Conservation (phyloP, 805 yeast genomes). For the Ogataea nakhonphanomensis region DNA sequence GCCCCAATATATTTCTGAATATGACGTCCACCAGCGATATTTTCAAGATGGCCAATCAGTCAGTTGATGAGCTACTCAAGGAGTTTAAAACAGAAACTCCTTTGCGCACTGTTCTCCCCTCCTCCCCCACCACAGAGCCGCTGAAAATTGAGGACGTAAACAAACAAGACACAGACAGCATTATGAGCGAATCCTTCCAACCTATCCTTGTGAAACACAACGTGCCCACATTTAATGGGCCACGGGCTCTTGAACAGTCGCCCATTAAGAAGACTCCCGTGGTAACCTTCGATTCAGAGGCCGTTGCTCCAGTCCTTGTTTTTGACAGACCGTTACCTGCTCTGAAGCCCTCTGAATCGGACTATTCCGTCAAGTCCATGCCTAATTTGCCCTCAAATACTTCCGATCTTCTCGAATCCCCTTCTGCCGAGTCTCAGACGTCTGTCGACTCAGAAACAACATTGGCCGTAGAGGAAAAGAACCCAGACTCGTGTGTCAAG, state of each 20-base stretch:
- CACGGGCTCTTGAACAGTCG: conserved; percentile 20
- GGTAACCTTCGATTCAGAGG: conserved; percentile 34
- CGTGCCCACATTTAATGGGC: conserved; percentile 30
- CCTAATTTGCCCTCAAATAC: conserved; percentile 29
- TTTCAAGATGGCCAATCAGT: conserved; percentile 31
- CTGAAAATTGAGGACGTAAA: conserved; percentile 13
- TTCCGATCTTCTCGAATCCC: conserved; percentile 17
- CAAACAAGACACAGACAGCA: conserved; percentile 9
- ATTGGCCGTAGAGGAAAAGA: conserved; percentile 24
- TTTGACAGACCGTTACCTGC: conserved; percentile 35
- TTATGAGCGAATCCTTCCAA: conserved; percentile 9
- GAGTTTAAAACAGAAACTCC: conserved; percentile 24
- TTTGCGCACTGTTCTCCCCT: conserved; percentile 1
- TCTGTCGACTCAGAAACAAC: conserved; percentile 33
- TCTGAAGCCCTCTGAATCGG: conserved; percentile 34
- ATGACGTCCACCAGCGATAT: conserved; percentile 18
- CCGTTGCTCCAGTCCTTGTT: conserved; percentile 15
- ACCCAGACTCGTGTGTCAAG: conserved; percentile 17
- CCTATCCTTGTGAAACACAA: conserved; percentile 12
- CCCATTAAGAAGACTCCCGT: conserved; percentile 34
- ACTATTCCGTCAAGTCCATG: conserved; percentile 31
- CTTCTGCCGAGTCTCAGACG: conserved; percentile 15
- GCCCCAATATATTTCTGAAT: conserved; percentile 4
- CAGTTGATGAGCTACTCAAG: conserved; percentile 39
- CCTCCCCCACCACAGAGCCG: conserved; percentile 24